phyloP scores from a whole-genome alignment of 2,329 filamentous ascomycete genomes.

The Exophiala mesophila region DNA sequence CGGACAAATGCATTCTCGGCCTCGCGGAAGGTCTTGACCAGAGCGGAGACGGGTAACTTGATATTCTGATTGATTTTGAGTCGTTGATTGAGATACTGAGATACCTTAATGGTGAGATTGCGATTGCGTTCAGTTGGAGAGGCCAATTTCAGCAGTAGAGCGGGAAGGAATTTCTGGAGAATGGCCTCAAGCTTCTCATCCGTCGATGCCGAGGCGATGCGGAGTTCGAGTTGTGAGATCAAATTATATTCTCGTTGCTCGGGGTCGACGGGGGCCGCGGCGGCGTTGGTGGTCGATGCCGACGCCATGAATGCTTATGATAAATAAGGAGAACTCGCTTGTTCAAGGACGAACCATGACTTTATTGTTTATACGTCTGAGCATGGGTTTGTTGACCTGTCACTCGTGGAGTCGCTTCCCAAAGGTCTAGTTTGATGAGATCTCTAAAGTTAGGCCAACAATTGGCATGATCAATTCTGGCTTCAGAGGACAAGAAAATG shows the following conservation, averaged over 20 bases:
- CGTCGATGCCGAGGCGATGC: conserved; percentile 75
- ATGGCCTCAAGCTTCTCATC: conserved; percentile 77
- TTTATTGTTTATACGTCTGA: too few species aligned
- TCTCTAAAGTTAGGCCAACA: too few species aligned
- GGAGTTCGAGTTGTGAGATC: conserved; percentile 78
- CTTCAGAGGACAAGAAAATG: too few species aligned
- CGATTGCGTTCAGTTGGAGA: conserved; percentile 77
- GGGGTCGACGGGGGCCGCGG: conserved; percentile 36
- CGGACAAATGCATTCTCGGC: conserved; percentile 68
- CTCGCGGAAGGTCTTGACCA: conserved; percentile 87
- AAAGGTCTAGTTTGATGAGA: too few species aligned
- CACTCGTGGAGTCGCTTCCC: too few species aligned
- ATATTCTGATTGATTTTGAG: conserved; percentile 58
- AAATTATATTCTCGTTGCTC: conserved; percentile 69
- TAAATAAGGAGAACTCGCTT: too few species aligned
- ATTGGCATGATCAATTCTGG: too few species aligned
- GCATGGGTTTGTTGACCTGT: too few species aligned
- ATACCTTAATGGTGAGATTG: conserved; percentile 69
- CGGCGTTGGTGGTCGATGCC: neutral
- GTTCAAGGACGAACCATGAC: too few species aligned
- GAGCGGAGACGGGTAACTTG: conserved; percentile 73
- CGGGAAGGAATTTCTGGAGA: conserved; percentile 71
- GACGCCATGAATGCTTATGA: too few species aligned
- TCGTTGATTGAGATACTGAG: conserved; percentile 66
- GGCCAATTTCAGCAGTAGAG: conserved; percentile 77